A percentile compares a stretch with the other conserved stretches of the same genome.
Conservation (phyloP, 192 early-diverging fungal species). For the Coemansia sp. region DNA sequence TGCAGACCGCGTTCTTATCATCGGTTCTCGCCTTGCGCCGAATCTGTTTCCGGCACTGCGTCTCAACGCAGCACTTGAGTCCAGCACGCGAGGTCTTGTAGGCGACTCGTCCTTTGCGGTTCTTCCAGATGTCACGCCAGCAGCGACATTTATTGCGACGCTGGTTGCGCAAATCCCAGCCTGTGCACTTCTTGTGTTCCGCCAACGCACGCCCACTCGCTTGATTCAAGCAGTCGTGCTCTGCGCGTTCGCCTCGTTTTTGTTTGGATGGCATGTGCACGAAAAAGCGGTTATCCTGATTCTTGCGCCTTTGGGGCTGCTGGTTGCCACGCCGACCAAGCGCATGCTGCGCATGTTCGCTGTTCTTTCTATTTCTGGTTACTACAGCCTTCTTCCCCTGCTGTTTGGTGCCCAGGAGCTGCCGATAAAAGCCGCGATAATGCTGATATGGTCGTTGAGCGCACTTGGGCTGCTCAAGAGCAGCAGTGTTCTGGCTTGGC, state of each 20-base stretch:
- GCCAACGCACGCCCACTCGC: conserved; percentile 53
- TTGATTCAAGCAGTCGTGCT: conserved; percentile 75
- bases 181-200: conserved; percentile 26
- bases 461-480: conserved; percentile 28
- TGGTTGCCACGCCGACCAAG: conserved; percentile 30
- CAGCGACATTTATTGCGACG: conserved; percentile 74
- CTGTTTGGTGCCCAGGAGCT: conserved; percentile 53
- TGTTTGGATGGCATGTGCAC: conserved; percentile 99
- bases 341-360: conserved; percentile 43
- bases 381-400: conserved; percentile 53
- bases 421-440: conserved; percentile 25
- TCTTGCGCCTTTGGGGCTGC: conserved; percentile 48
- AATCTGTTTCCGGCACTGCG: background rate
- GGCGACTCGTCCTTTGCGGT: conserved; percentile 85
- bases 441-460: conserved; percentile 36
- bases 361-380: conserved; percentile 39
- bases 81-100: conserved; percentile 87
- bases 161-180: conserved; percentile 65
- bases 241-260: conserved; percentile 83
- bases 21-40: conserved; percentile 4
- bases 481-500: conserved; percentile 28
- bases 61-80: conserved; percentile 17
- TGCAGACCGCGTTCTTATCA: conserved; percentile 68
- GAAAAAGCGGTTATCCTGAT: conserved; percentile 93
- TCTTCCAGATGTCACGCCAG: conserved; percentile 71